Conservation (phyloP, 352 stramenopile species). For the Pythium utonaiense region DNA sequence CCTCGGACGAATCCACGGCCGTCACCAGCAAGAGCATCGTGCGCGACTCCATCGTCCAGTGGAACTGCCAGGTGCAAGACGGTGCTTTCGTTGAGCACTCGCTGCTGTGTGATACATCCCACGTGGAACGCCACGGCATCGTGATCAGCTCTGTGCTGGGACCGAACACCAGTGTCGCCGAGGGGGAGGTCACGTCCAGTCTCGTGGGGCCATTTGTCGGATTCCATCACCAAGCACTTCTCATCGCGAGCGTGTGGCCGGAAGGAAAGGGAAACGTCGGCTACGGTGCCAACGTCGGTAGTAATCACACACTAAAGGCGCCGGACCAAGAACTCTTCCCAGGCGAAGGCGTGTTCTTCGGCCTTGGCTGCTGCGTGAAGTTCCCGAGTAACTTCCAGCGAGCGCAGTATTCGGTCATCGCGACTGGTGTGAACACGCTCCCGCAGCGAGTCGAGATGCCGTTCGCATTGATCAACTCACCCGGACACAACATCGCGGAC, state of each 20-base stretch:
- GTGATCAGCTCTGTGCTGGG: constrained; percentile 86
- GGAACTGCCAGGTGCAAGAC: constrained; percentile 57
- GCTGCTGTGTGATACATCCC: constrained; percentile 76
- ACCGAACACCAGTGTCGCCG: constrained; percentile 79
- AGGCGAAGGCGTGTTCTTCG: constrained; percentile 96
- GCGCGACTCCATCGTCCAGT: constrained; percentile 63
- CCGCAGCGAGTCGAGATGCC: constrained; percentile 85
- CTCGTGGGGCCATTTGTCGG: constrained; percentile 93
- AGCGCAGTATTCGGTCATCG: constrained; percentile 93
- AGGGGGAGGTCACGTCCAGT: constrained; percentile 89
- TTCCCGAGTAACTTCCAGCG: constrained; percentile 93
- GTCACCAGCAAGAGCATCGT: constrained; percentile 64
- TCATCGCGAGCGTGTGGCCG: constrained; percentile 91
- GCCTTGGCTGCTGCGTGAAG: constrained; percentile 91
- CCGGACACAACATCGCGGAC: constrained; percentile 67
- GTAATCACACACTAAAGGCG: constrained; percentile 94
- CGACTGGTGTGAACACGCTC: constrained; percentile 88
- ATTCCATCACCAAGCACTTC: constrained; percentile 92
- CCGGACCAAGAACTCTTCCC: constrained; percentile 88
- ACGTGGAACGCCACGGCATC: constrained; percentile 79
- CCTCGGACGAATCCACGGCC: constrained; percentile 33
- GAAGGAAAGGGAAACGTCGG: constrained; percentile 92
- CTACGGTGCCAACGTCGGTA: constrained; percentile 95
- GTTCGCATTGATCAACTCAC: constrained; percentile 73
- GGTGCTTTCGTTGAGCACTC: constrained; percentile 60